Evolutionary conservation across 2,329 filamentous ascomycete species (phyloP), one percentile per base, ranked within the genome.

Genomic region (Verticillium tricorpus): DNA sequence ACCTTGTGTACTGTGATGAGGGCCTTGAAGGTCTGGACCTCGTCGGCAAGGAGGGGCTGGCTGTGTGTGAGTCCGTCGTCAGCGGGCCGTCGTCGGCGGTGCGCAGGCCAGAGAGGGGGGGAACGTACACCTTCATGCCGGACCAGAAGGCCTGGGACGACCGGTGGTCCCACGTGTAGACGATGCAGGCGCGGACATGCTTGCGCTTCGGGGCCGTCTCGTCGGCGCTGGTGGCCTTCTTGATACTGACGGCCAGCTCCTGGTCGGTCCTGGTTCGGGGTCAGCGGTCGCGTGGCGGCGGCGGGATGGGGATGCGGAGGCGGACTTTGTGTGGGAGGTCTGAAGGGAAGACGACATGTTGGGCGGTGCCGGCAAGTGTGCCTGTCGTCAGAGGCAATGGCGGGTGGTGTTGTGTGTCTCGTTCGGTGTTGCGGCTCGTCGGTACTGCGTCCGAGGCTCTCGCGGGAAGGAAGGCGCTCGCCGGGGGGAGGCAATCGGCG

Each of bases 111-210:
- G 9, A 35, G 34, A n/a, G n/a, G 17, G 58, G 52, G 58, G 60
- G 55, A 55, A 59, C 89, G 69, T 85, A 96, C 90, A 98, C 93
- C 87, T 99, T 99, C 85, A 99, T 96, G 74, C 93, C 94, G 62
- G 92, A 88, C 95, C 95, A 99, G 77, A 99, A 99, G 73, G 93
- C 92, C 73, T 88, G 84, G 52, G 93, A 96, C 67, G 90, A 96
- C 80, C 96, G 96, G 81, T 99, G 93, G 78, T 99, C 95, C 95
- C 95, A 99, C 63, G 94, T 98, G 77, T 98, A 98, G 56, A 99
- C 94, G 71, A 99, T 99, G 74, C 92, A 96, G 76, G 91, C 93
- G 73, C 95, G 91, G 62, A 99, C 95, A 90, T 99, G 95, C 80
- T 99, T 99, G 71, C 86, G 84, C 75, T 89, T 89, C 40, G 86